phyloP scores from a whole-genome alignment of 1,284 basidiomycete genomes.

The Jaminaea rosea region DNA sequence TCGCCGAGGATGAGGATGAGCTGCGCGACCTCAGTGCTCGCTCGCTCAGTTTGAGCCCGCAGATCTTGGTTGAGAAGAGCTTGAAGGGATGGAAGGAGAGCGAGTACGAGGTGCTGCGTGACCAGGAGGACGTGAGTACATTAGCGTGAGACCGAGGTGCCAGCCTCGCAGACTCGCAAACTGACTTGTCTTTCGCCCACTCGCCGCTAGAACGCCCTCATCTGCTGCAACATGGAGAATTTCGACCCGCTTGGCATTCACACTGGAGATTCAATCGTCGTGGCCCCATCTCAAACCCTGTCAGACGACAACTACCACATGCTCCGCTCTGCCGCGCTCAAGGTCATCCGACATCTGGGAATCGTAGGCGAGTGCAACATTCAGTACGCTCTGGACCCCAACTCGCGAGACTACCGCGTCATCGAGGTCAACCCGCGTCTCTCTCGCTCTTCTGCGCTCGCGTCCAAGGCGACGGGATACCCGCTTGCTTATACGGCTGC shows the following conservation, averaged over 20 bases:
- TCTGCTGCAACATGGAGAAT: conserved; percentile 97
- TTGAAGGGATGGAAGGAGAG: conserved; percentile 99
- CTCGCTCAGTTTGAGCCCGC: conserved; percentile 80
- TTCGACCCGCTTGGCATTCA: conserved; percentile 98
- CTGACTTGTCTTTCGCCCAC: neutral
- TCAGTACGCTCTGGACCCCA: conserved; percentile 94
- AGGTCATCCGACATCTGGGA: conserved; percentile 92
- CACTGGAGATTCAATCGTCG: conserved; percentile 99
- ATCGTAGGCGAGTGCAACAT: conserved; percentile 99
- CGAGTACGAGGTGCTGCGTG: conserved; percentile 97
- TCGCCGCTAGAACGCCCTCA: conserved; percentile 55
- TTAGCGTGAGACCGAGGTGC: neutral
- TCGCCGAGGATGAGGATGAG: conserved; percentile 90
- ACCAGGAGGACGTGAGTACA: conserved; percentile 69
- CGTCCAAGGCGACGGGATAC: conserved; percentile 98
- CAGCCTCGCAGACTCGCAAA: too few species aligned
- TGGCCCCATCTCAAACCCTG: conserved; percentile 94
- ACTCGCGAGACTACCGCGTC: conserved; percentile 87
- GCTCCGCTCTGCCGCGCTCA: conserved; percentile 93
- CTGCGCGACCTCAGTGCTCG: conserved; percentile 87
- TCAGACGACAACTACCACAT: conserved; percentile 96
- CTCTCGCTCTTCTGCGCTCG: conserved; percentile 61
- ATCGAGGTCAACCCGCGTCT: conserved; percentile 55
- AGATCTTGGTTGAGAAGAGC: conserved; percentile 92
- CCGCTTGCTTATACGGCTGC: conserved; percentile 98